Percentiles rank a stretch among this genome's conserved stretches.
Conservation (phyloP, 2,329 filamentous ascomycete genomes). For the Cordyceps pruinosa region DNA sequence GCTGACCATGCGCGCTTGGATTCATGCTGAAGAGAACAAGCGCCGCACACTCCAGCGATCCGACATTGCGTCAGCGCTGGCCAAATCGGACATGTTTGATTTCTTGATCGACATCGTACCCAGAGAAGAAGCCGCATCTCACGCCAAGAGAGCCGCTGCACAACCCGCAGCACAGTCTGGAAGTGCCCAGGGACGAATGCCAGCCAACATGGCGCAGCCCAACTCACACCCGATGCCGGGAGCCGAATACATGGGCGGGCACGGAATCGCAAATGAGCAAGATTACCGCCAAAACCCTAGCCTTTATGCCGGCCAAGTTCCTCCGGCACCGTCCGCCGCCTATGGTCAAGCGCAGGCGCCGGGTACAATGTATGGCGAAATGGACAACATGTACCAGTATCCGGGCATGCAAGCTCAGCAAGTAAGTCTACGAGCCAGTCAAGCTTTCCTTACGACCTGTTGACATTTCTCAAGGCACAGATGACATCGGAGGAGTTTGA, state of each 20-base stretch:
- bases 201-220: constrained; percentile 42
- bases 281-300: constrained; percentile 73
- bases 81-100: constrained; percentile 99
- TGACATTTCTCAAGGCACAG: constrained; percentile 28
- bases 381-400: constrained; percentile 82
- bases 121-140: constrained; percentile 81
- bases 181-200: constrained; percentile 44
- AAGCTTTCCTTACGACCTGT: neutral
- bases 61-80: constrained; percentile 90
- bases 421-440: constrained; percentile 43
- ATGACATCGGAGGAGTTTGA: constrained; percentile 43
- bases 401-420: constrained; percentile 75
- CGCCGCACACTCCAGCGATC: constrained; percentile 88
- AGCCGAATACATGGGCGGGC: constrained; percentile 56
- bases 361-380: constrained; percentile 64
- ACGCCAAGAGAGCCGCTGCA: constrained; percentile 66
- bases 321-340: constrained; percentile 60
- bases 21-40: constrained; percentile 98
- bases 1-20: constrained; percentile 98
- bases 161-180: constrained; percentile 42
- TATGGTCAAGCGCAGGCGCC: constrained; percentile 73
- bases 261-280: constrained; percentile 59
- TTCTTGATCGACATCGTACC: constrained; percentile 99
- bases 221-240: constrained; percentile 53
- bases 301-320: constrained; percentile 78